These are phyloP conservation scores for Cicer pinnatifidum DNA, from an alignment of 306 rosid species.

Conservation along the genomic window DNA sequence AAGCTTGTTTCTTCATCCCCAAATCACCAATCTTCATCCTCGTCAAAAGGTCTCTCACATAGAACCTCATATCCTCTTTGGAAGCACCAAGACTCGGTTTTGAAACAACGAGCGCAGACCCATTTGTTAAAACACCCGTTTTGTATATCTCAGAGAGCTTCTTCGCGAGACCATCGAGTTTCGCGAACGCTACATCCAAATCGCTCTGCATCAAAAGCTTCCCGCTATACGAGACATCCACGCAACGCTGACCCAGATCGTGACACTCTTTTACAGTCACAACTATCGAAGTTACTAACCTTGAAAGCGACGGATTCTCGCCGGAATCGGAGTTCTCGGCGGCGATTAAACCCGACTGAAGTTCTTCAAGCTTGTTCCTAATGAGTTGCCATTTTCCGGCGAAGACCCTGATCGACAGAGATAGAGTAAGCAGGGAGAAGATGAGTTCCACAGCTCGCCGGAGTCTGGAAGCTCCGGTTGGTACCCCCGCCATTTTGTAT, in stretches of 20 bases:
- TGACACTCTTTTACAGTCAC: constrained; percentile 60
- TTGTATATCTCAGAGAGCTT: constrained; percentile 66
- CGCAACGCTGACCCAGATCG: constrained; percentile 81
- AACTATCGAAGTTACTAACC: constrained; percentile 45
- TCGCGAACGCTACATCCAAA: constrained; percentile 67
- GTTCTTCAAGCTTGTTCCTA: constrained; percentile 75
- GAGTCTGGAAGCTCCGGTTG: constrained; percentile 52
- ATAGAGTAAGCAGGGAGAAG: constrained; percentile 63
- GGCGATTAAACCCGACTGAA: constrained; percentile 65
- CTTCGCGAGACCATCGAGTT: constrained; percentile 59
- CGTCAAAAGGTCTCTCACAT: constrained; percentile 71
- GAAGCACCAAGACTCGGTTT: constrained; percentile 75
- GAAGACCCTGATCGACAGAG: constrained; percentile 72
- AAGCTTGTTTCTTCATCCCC: constrained; percentile 73
- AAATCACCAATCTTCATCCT: constrained; percentile 86
- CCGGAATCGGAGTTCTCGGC: constrained; percentile 65
- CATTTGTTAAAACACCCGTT: constrained; percentile 61
- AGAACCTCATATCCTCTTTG: constrained; percentile 84
- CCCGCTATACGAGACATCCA: constrained; percentile 80
- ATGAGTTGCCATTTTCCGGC: constrained; percentile 83
- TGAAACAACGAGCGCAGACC: constrained; percentile 76
- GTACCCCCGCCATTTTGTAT: constrained; percentile 36
- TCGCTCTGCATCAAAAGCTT: constrained; percentile 98
- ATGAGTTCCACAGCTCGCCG: constrained; percentile 58
- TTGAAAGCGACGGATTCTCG: constrained; percentile 52